Conservation (phyloP, 768 basidiomycete species). For the Psilocybe cyanescens region DNA sequence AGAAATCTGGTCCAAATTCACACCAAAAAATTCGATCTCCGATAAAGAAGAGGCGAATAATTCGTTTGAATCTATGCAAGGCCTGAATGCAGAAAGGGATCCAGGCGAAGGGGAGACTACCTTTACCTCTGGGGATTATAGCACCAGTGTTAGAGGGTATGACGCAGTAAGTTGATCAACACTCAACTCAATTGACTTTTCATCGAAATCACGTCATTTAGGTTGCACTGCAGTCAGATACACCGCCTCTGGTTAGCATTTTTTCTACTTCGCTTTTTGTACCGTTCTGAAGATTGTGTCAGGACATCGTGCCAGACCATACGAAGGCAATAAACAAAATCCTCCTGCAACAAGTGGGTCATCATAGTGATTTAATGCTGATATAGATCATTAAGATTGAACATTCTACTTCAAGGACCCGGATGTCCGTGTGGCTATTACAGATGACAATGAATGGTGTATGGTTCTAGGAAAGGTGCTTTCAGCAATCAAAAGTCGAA, state of each 20-base stretch:
- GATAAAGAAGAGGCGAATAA: neutral
- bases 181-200: neutral
- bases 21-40: neutral
- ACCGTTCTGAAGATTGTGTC: neutral
- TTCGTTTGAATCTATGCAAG: neutral
- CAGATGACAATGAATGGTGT: constrained; percentile 8
- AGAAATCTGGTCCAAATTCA: constrained; percentile 1
- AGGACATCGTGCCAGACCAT: neutral
- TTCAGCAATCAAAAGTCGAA: neutral
- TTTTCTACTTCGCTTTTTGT: neutral
- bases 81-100: too few relatives aligned
- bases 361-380: neutral
- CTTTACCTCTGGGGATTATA: too few relatives aligned
- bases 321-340: constrained; percentile 7
- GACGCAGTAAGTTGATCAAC: neutral
- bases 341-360: constrained; percentile 5
- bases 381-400: neutral
- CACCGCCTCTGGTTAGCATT: neutral
- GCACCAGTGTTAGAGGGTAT: neutral
- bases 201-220: neutral
- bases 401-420: neutral
- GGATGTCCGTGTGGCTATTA: constrained; percentile 2
- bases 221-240: neutral
- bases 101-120: too few relatives aligned
- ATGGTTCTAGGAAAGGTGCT: neutral